Conservation (phyloP, 768 basidiomycete genomes). For the Pholiota molesta region DNA sequence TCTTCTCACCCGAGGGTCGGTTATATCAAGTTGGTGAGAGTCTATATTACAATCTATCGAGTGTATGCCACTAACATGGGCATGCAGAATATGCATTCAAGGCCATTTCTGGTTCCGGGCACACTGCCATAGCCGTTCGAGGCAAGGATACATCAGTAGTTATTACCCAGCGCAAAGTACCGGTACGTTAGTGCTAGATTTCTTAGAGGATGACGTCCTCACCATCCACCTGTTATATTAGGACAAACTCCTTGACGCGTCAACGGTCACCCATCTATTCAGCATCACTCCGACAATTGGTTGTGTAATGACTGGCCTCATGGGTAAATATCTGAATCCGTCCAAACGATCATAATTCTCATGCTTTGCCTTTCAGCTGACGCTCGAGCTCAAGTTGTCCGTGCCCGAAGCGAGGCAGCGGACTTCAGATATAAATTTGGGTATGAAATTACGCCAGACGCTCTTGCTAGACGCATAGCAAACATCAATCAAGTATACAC, state of each 20-base stretch:
- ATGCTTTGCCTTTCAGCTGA: constrained; percentile 62
- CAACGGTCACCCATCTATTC: constrained; percentile 93
- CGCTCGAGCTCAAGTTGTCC: constrained; percentile 84
- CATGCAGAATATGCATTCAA: constrained; percentile 96
- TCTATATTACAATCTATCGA: constrained; percentile 1
- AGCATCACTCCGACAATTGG: constrained; percentile 96
- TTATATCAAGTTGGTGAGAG: constrained; percentile 95
- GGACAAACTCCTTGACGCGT: constrained; percentile 97
- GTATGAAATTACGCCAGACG: constrained; percentile 97
- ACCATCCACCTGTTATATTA: constrained; percentile 32
- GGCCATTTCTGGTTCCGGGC: constrained; percentile 95
- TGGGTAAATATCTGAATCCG: constrained; percentile 56
- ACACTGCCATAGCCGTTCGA: constrained; percentile 90
- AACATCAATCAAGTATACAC: constrained; percentile 99
- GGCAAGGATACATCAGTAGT: constrained; percentile 95
- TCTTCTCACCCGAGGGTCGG: constrained; percentile 96
- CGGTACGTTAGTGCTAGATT: constrained; percentile 56
- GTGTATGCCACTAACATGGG: constrained; percentile 14
- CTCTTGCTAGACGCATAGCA: constrained; percentile 91
- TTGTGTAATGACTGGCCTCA: constrained; percentile 97
- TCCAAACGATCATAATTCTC: constrained; percentile 1
- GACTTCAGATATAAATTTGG: constrained; percentile 96
- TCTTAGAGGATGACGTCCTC: constrained; percentile 17
- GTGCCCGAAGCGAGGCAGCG: constrained; percentile 88
- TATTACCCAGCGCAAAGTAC: constrained; percentile 98